Evolutionary conservation across 768 basidiomycete genomes (phyloP), one percentile per base, ranked within the genome.

Genomic region (Psilocybe cubensis): DNA sequence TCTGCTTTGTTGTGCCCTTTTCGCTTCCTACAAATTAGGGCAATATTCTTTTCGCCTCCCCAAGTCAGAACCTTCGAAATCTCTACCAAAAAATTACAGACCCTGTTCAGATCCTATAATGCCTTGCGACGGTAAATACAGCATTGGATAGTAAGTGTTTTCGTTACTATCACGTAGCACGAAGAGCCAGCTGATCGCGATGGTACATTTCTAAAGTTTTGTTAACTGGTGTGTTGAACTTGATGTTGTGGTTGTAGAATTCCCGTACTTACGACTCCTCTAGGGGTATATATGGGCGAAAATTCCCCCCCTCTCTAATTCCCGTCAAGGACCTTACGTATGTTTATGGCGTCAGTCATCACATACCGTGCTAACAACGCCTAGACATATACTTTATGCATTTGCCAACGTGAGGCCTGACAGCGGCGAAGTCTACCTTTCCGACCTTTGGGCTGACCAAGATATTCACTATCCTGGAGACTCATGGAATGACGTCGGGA

Each of bases 391-490:
- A 64, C 85, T 95, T 31, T 94, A 96, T 68, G 92, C 95, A 1
- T 98, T 98, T 64, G 97, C 93, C 18, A 92, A 98, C 63, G 72
- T 98, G 64, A 86, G 83, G 63, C 74, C 87, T 18, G 92, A 93
- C 57, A 82, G 87, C 0, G 96, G 96, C 38, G 92, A 93, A 67
- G 96, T 98, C 18, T 74, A 84, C 66, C 73, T 98, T 52, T 96
- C 94, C 33, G 97, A 99, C 65, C 70, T 79, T 2, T 98, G 96
- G 96, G 89, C 95, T 0, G 97, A 99, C 77, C 85, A 96, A 66
- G 94, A 98, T 69, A 98, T 98, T 44, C 97, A 98, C 70, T 96
- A 96, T 70, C 87, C 90, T 0, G 92, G 89, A 7, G 97, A 99
- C 72, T 90, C 89, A 3, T 99, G 97, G 97, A 90, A 95, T 63